A percentile compares a stretch with the other conserved stretches of the same genome.
Conservation (phyloP, 108 stramenopile species). For the Cyclotella distinguenda region DNA sequence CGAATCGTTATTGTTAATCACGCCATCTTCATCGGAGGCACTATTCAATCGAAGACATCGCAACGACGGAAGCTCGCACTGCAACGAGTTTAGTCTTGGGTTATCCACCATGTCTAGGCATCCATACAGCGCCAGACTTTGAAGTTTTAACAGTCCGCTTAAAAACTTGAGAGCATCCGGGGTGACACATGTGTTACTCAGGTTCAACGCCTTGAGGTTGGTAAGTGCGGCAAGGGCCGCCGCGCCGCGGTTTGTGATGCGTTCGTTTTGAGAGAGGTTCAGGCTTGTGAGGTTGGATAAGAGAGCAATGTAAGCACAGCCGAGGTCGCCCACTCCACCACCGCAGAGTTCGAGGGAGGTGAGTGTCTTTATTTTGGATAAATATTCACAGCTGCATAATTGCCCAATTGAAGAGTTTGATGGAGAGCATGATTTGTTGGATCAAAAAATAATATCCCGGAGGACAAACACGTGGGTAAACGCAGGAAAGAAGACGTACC, state of each 20-base stretch:
- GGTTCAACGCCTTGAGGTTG: conserved; percentile 77
- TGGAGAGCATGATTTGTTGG: neutral
- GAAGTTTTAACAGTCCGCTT: conserved; percentile 56
- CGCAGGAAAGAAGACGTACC: conserved; percentile 20
- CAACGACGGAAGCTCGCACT: conserved; percentile 66
- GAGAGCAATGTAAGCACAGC: conserved; percentile 68
- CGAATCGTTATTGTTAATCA: conserved; percentile 26
- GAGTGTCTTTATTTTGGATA: conserved; percentile 76
- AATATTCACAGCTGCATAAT: conserved; percentile 46
- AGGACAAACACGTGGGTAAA: neutral
- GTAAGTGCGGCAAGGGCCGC: conserved; percentile 65
- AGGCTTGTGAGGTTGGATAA: conserved; percentile 65
- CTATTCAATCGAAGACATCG: conserved; percentile 71
- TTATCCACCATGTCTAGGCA: conserved; percentile 62
- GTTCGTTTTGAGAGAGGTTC: conserved; percentile 83
- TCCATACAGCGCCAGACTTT: conserved; percentile 76
- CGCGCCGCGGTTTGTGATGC: conserved; percentile 81
- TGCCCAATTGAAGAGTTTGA: neutral
- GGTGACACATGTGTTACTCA: conserved; percentile 77
- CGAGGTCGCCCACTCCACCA: conserved; percentile 73
- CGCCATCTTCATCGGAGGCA: conserved; percentile 62
- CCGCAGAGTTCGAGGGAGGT: conserved; percentile 86
- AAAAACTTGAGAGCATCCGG: conserved; percentile 61
- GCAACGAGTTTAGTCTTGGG: conserved; percentile 50
- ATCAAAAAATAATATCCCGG: neutral